Evolutionary conservation across 805 yeast genomes (phyloP), one percentile per base, ranked within the genome.

Genomic region (Saccharomycopsis sp.): DNA sequence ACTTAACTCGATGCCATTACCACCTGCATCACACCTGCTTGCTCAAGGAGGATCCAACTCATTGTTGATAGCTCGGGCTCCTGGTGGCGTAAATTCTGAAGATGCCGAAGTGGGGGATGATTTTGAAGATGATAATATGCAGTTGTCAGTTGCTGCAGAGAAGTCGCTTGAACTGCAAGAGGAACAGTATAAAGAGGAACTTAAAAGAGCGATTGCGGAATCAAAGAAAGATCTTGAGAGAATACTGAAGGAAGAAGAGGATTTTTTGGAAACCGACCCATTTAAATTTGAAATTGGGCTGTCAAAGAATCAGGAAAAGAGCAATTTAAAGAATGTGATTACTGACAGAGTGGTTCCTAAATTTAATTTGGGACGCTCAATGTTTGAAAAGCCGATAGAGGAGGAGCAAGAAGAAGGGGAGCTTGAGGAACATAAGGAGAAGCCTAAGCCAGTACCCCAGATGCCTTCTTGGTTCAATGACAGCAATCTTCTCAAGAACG

Each of bases 121-220:
- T 11, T 27, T 31, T n/a, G 53, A 48, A 9, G 36, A 33, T 19
- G 53, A 51, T 35, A 38, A 38, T 22, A 37, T 31, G 20, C 13
- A 31, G 9, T 13, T 42, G 8, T 39, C 27, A 33, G 31, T 4
- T 9, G 44, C 40, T 9, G 53, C 51, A 14, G 9, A 56, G 13
- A 47, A 52, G 9, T 56, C 62, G 22, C 50, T 64, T 9, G 60
- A 59, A 33, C 67, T 62, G 5, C 47, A 50, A 7, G 48, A 41
- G 13, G 43, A 44, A 16, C 7, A 32, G 40, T 34, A 40, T 35
- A 31, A 39, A 7, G 19, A 44, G 45, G 35, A 51, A 43, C 23
- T 78, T 24, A 59, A 61, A 47, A 54, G 55, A 32, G 81, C 84
- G 0, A 68, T 77, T 33, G 72, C 67, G 40, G 63, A 60, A 29